These are phyloP conservation scores for Podospora conica DNA, from an alignment of 495 filamentous ascomycete species.

Conservation along the genomic window DNA sequence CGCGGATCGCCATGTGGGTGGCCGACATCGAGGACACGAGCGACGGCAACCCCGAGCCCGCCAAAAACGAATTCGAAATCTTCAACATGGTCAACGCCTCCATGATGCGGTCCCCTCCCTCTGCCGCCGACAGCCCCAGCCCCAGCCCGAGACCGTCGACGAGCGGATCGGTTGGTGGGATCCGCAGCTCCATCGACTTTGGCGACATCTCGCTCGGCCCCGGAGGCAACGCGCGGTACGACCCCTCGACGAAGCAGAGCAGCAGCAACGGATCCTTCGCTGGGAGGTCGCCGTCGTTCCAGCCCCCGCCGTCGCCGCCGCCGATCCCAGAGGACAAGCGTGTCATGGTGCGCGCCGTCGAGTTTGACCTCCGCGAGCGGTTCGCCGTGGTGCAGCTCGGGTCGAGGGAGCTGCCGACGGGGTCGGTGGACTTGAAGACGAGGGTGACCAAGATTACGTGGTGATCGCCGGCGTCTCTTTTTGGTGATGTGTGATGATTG, in stretches of 20 bases:
- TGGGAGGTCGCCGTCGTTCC: not conserved
- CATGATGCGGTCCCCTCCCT: not conserved
- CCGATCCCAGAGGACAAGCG: constrained; percentile 42
- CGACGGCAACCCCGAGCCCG: constrained; percentile 12
- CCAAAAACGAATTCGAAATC: not conserved
- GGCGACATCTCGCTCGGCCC: constrained; percentile 35
- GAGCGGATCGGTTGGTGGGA: constrained; percentile 16
- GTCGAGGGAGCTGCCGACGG: constrained; percentile 42
- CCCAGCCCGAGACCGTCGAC: constrained; percentile 22
- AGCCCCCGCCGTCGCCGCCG: constrained; percentile 5
- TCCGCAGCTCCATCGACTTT: constrained; percentile 28
- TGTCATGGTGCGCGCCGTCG: constrained; percentile 49
- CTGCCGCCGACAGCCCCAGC: constrained; percentile 22
- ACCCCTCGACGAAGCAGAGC: constrained; percentile 28
- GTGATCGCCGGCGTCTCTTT: no score
- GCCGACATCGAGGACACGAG: constrained; percentile 52
- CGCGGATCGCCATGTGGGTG: constrained; percentile 48
- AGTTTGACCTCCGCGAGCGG: constrained; percentile 46
- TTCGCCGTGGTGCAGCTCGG: constrained; percentile 45
- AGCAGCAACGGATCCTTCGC: constrained; percentile 8
- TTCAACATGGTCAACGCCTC: constrained; percentile 2
- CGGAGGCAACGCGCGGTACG: constrained; percentile 37
- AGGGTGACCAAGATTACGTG: constrained; percentile 39
- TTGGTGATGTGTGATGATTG: not conserved
- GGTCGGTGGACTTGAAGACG: constrained; percentile 40